Conservation (phyloP, 1,284 basidiomycete genomes). For the Ustilago esculenta region DNA sequence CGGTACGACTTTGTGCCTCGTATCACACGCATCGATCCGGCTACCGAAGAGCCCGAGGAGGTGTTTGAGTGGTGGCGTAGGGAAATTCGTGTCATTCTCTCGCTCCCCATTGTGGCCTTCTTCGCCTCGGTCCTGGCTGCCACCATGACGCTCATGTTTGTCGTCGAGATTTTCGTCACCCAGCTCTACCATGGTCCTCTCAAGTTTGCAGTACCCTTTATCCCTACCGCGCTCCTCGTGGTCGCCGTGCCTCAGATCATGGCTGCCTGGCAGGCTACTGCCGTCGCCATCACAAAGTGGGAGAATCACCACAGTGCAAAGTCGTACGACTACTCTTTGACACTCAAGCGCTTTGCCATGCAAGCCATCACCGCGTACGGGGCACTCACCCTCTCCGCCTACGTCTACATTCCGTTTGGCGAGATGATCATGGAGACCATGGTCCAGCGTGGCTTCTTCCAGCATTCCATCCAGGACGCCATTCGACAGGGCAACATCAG, state of each 20-base stretch:
- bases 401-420: conserved; percentile 67
- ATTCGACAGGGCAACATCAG: conserved; percentile 51
- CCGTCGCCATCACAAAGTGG: conserved; percentile 80
- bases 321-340: conserved; percentile 80
- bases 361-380: conserved; percentile 87
- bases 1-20: conserved; percentile 56
- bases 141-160: conserved; percentile 66
- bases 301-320: conserved; percentile 77
- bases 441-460: conserved; percentile 58
- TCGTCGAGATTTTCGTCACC: conserved; percentile 64
- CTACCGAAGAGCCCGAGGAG: conserved; percentile 61
- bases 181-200: conserved; percentile 79
- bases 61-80: conserved; percentile 66
- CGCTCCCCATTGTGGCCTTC: conserved; percentile 79
- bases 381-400: conserved; percentile 60
- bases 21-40: conserved; percentile 40
- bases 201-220: conserved; percentile 76
- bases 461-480: conserved; percentile 45
- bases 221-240: conserved; percentile 85
- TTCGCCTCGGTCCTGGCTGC: conserved; percentile 79
- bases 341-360: conserved; percentile 89
- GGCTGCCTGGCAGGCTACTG: conserved; percentile 78
- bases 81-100: conserved; percentile 77
- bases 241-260: conserved; percentile 84
- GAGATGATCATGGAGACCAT: conserved; percentile 59